A percentile compares a stretch with the other conserved stretches of the same genome.
Evolutionary conservation across 2,329 filamentous ascomycete species (phyloP).

Genomic region (Dothistroma pini): DNA sequence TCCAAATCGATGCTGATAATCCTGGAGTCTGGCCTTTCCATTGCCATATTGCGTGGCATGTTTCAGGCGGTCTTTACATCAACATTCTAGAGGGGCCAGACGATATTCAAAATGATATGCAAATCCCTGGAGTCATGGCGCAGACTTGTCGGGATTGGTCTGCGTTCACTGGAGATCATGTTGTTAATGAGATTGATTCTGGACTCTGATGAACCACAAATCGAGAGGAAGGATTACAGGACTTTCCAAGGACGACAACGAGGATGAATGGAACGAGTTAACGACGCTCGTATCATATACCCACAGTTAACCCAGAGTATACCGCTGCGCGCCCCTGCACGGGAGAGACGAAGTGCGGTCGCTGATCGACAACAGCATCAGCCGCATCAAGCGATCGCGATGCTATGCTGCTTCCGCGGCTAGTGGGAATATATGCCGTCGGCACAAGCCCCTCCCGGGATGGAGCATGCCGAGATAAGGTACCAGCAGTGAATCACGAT

Average conservation of each 20-base stretch:
- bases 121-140: constrained; percentile 30
- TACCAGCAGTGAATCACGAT: background rate
- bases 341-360: background rate
- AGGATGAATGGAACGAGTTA: background rate
- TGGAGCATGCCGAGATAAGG: background rate
- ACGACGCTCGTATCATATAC: background rate
- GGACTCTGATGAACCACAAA: constrained; percentile 19
- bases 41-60: constrained; percentile 38
- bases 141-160: constrained; percentile 36
- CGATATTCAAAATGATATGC: constrained; percentile 26
- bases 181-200: constrained; percentile 36
- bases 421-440: background rate
- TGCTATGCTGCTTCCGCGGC: background rate
- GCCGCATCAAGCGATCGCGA: background rate
- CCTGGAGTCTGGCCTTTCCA: constrained; percentile 42
- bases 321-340: background rate
- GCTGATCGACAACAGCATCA: background rate
- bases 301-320: no score
- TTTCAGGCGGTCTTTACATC: constrained; percentile 32
- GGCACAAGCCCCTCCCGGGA: background rate
- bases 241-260: background rate
- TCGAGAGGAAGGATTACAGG: background rate
- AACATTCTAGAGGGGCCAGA: constrained; percentile 32
- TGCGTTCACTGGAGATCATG: constrained; percentile 30
- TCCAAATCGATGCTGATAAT: constrained; percentile 50